Evolutionary conservation across 1,284 basidiomycete genomes (phyloP), one percentile per base, ranked within the genome.

Genomic region (Leccinum insolens): DNA sequence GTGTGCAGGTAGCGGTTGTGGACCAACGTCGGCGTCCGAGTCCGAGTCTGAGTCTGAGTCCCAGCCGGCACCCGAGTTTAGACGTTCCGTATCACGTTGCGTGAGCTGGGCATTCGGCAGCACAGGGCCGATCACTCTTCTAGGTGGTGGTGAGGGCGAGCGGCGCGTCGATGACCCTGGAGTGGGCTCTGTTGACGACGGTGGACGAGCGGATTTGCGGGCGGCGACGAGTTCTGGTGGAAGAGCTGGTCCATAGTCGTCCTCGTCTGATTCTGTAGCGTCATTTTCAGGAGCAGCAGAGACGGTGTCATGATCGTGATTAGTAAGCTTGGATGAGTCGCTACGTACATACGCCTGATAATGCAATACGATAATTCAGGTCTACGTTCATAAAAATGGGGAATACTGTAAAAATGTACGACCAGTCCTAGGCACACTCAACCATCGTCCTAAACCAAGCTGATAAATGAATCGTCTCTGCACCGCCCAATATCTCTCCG

Each of bases 1-100:
- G 74, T 81, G 76, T 25, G 75, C 75, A 3, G 91, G 89, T 0
- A 89, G 79, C 0, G 92, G 92, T 76, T 84, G 85, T 1, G 95
- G 95, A 3, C 94, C 95, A 69, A 92, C 86, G 68, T 91, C 92
- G 65, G 91, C 89, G 61, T 91, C 90, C 65, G 88, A 87, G 61
- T 89, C 88, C 15, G 88, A 87, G 34, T 86, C 83, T 2, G 52
- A 55, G 52, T 55, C 22, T 1, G 52, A 55, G 52, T 55, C 22
- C 11, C 20, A 52, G 20, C 49, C 49, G 79, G 60, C 39, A 8
- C 39, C 37, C 15, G 39, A 17, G 39, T 14, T 25, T 12, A 25
- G 61, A 62, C 17, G 44, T 46, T 52, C 49, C 6, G 20, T 86
- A 11, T 86, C 86, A 14, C 71, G 58, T 34, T 34, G 76, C 4